phyloP scores from a whole-genome alignment of 2,329 filamentous ascomycete genomes.

The Alternaria arborescens region DNA sequence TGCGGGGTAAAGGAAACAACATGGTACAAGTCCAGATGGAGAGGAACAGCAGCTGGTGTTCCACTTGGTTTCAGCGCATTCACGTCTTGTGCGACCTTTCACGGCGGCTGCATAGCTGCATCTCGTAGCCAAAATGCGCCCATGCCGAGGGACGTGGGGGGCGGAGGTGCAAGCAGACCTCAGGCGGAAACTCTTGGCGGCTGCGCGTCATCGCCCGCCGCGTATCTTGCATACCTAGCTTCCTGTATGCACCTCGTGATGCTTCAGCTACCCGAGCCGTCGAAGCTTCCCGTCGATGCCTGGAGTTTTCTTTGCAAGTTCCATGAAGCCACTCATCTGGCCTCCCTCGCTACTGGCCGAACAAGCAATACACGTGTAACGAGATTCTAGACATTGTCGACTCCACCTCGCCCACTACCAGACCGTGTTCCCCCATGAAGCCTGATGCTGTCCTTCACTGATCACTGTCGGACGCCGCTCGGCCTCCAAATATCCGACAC shows the following conservation, averaged over 20 bases:
- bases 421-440: constrained; percentile 18
- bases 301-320: not conserved
- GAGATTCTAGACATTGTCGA: not conserved
- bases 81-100: constrained; percentile 2
- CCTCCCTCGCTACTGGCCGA: not conserved
- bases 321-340: not conserved
- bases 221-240: constrained; percentile 3
- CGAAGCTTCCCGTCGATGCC: constrained; percentile 13
- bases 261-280: constrained; percentile 1
- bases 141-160: constrained; percentile 1
- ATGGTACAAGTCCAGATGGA: not conserved
- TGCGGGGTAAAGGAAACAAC: not conserved
- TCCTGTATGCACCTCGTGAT: constrained; percentile 11
- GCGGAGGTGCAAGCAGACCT: constrained; percentile 1
- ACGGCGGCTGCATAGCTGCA: constrained; percentile 3
- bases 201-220: constrained; percentile 22
- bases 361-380: constrained; percentile 10
- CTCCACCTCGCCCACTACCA: not conserved
- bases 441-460: constrained; percentile 34
- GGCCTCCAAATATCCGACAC: constrained; percentile 9
- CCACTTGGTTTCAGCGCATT: not conserved
- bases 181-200: constrained; percentile 12
- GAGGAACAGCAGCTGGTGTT: not conserved
- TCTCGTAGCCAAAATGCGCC: no score
- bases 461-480: constrained; percentile 13